Evolutionary conservation across 2,329 filamentous ascomycete genomes (phyloP).

Genomic region (Tolypocladium pustulatum): DNA sequence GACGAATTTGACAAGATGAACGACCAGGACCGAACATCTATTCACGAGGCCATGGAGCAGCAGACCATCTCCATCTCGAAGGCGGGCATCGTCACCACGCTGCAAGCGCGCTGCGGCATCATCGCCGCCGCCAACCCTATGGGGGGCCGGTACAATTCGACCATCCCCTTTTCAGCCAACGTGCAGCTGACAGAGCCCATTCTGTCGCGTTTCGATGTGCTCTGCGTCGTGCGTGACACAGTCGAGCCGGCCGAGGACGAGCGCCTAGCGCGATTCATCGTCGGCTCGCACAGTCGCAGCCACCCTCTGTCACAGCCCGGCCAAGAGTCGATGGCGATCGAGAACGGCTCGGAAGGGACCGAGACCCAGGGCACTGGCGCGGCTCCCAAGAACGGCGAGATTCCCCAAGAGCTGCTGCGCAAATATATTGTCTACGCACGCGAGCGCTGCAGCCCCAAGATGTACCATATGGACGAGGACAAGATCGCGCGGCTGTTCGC

Average conservation of each 20-base stretch:
- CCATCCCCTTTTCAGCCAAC: slow-evolving; percentile 90
- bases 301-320: slow-evolving; percentile 54
- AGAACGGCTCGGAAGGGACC: slow-evolving; percentile 38
- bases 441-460: slow-evolving; percentile 79
- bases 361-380: slow-evolving; percentile 21
- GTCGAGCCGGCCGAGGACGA: slow-evolving; percentile 91
- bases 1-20: slow-evolving; percentile 99
- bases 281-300: slow-evolving; percentile 84
- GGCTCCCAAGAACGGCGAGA: slow-evolving; percentile 46
- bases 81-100: slow-evolving; percentile 92
- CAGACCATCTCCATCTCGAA: slow-evolving; percentile 99
- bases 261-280: slow-evolving; percentile 85
- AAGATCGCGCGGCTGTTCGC: slow-evolving; percentile 91
- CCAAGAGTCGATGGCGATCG: slow-evolving; percentile 50
- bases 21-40: slow-evolving; percentile 93
- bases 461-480: slow-evolving; percentile 96
- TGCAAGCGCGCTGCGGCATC: slow-evolving; percentile 92
- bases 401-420: slow-evolving; percentile 79
- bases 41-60: slow-evolving; percentile 99
- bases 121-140: slow-evolving; percentile 96
- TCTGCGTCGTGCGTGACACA: slow-evolving; percentile 91
- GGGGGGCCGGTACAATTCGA: slow-evolving; percentile 92
- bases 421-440: slow-evolving; percentile 97
- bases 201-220: slow-evolving; percentile 92
- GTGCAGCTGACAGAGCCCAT: slow-evolving; percentile 97